These are phyloP conservation scores for Neolecta irregularis DNA, from an alignment of 1,139 yeast species.

Conservation along the genomic window DNA sequence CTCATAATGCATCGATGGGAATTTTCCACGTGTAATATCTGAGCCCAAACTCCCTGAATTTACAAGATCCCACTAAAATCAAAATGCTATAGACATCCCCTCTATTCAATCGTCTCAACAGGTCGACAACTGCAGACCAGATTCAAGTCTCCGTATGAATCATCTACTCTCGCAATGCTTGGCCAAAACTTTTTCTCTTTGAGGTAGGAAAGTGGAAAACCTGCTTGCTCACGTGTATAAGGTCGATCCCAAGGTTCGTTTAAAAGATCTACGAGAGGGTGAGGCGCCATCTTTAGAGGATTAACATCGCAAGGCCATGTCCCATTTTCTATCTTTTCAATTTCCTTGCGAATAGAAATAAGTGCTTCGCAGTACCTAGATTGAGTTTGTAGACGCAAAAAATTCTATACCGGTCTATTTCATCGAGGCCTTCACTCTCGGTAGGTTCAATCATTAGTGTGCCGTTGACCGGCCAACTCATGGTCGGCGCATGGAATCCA, in stretches of 20 bases:
- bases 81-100: no score
- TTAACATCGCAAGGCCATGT: slow-evolving; percentile 43
- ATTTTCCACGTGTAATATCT: no score
- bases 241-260: slow-evolving; percentile 70
- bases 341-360: slow-evolving; percentile 69
- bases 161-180: slow-evolving; percentile 78
- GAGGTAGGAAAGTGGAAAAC: slow-evolving; percentile 68
- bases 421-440: slow-evolving; percentile 78
- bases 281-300: slow-evolving; percentile 83
- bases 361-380: slow-evolving; percentile 81
- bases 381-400: no score
- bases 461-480: slow-evolving; percentile 97
- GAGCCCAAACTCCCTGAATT: no score
- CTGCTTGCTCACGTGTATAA: slow-evolving; percentile 85
- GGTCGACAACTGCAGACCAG: slow-evolving; percentile 73
- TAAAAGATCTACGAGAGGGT: slow-evolving; percentile 65
- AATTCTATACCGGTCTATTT: no score
- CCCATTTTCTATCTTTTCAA: slow-evolving; percentile 56
- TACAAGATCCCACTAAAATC: no score
- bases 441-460: slow-evolving; percentile 98
- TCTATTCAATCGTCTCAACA: no score
- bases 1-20: no score
- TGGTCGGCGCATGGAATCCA: slow-evolving; percentile 97
- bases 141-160: slow-evolving; percentile 85
- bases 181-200: slow-evolving; percentile 85